These are phyloP conservation scores for Gossypium trilobum DNA, from an alignment of 441 rosid genomes.

Conservation along the genomic window DNA sequence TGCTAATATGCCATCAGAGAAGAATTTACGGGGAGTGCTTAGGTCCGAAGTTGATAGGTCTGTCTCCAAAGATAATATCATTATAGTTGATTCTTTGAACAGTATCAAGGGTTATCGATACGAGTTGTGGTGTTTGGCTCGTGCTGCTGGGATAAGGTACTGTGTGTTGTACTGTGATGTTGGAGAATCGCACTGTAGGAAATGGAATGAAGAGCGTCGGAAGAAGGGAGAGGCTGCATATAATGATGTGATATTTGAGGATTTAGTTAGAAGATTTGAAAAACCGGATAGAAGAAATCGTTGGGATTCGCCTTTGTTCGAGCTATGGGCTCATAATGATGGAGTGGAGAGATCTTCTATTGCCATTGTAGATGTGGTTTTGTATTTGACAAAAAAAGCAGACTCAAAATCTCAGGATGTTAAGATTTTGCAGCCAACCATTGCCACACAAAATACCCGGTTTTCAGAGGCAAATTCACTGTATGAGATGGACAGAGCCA, in stretches of 20 bases:
- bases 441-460: slow-evolving; percentile 64
- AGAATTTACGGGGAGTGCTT: slow-evolving; percentile 75
- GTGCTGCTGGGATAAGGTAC: slow-evolving; percentile 73
- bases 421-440: slow-evolving; percentile 74
- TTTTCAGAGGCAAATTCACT: slow-evolving; percentile 74
- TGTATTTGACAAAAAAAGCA: slow-evolving; percentile 60
- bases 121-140: slow-evolving; percentile 92
- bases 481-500: slow-evolving; percentile 76
- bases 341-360: slow-evolving; percentile 49
- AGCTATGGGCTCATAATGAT: slow-evolving; percentile 50
- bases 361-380: slow-evolving; percentile 61
- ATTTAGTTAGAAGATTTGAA: slow-evolving; percentile 76
- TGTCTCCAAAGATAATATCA: slow-evolving; percentile 63
- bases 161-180: slow-evolving; percentile 67
- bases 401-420: slow-evolving; percentile 67
- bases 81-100: slow-evolving; percentile 83
- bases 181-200: slow-evolving; percentile 50
- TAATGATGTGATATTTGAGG: slow-evolving; percentile 58
- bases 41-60: slow-evolving; percentile 97
- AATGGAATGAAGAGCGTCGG: slow-evolving; percentile 67
- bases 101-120: slow-evolving; percentile 90
- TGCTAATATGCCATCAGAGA: slow-evolving; percentile 77
- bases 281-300: slow-evolving; percentile 77
- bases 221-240: slow-evolving; percentile 53
- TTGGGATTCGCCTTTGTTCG: slow-evolving; percentile 94